phyloP scores from a whole-genome alignment of 345 rosid genomes.

The Populus simonii region DNA sequence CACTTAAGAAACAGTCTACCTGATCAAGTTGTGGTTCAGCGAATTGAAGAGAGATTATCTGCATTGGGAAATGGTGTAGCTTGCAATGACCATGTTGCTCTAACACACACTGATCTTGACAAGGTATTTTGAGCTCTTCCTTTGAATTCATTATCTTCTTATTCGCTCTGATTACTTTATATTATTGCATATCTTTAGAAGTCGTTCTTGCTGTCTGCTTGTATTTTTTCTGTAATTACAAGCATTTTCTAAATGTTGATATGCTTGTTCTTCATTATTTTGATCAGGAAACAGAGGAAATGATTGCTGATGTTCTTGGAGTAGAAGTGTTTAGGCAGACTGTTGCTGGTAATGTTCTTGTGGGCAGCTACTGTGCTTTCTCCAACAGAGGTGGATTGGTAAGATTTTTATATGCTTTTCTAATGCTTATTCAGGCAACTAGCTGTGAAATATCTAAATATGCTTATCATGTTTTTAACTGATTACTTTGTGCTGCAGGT shows the following conservation, averaged over 20 bases:
- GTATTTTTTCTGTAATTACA: background rate
- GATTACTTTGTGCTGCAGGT: constrained; percentile 43
- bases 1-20: constrained; percentile 94
- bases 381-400: constrained; percentile 95
- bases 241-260: constrained; percentile 35
- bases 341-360: constrained; percentile 86
- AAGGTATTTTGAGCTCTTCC: constrained; percentile 28
- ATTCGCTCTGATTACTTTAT: background rate
- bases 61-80: constrained; percentile 94
- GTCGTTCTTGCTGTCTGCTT: background rate
- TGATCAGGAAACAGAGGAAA: constrained; percentile 63
- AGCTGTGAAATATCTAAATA: background rate
- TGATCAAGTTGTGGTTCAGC: constrained; percentile 81
- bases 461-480: background rate
- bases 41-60: constrained; percentile 84
- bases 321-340: constrained; percentile 97
- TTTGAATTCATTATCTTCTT: background rate
- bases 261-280: background rate
- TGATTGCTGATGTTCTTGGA: constrained; percentile 90
- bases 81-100: constrained; percentile 95
- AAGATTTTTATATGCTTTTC: constrained; percentile 11
- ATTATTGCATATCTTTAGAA: background rate
- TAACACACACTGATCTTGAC: constrained; percentile 91
- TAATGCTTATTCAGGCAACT: background rate
- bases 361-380: constrained; percentile 84